Conservation (phyloP, 2,329 filamentous ascomycete species). For the Verticillium tricorpus region DNA sequence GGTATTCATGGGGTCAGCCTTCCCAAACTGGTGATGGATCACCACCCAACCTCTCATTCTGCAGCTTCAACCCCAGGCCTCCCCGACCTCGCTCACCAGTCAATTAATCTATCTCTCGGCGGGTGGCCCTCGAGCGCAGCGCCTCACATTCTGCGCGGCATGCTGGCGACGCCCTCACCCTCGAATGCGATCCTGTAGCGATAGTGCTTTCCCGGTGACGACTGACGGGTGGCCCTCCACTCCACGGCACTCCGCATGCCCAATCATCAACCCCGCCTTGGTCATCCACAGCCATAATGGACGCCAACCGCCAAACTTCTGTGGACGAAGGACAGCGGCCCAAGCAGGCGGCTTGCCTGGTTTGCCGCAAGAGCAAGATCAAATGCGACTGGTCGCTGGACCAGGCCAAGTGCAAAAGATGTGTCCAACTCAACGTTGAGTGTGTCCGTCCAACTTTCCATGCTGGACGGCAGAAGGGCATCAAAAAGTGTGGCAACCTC, state of each 20-base stretch:
- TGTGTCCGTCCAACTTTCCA: conserved; percentile 71
- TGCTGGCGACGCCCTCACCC: not conserved
- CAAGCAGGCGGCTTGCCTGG: conserved; percentile 53
- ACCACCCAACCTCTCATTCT: not conserved
- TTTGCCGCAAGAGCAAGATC: conserved; percentile 64
- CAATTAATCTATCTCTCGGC: not conserved
- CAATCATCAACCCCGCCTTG: not conserved
- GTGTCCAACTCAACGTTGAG: conserved; percentile 51
- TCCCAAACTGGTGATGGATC: not conserved
- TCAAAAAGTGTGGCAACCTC: conserved; percentile 59
- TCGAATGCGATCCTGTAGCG: not conserved
- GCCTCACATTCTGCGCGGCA: not conserved
- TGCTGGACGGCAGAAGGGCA: conserved; percentile 68
- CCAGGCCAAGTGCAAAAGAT: conserved; percentile 55
- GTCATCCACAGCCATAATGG: not conserved
- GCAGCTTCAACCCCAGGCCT: not conserved
- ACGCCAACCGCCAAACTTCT: not conserved
- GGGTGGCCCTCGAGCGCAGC: not conserved
- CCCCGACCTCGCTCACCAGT: not conserved
- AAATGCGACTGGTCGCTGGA: conserved; percentile 56
- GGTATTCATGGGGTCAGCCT: not conserved
- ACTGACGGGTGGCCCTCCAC: not conserved
- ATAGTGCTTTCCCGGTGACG: not conserved
- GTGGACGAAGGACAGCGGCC: conserved; percentile 13
- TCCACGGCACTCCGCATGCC: not conserved